phyloP scores from a whole-genome alignment of 768 basidiomycete genomes.

The Infundibulicybe gibba region DNA sequence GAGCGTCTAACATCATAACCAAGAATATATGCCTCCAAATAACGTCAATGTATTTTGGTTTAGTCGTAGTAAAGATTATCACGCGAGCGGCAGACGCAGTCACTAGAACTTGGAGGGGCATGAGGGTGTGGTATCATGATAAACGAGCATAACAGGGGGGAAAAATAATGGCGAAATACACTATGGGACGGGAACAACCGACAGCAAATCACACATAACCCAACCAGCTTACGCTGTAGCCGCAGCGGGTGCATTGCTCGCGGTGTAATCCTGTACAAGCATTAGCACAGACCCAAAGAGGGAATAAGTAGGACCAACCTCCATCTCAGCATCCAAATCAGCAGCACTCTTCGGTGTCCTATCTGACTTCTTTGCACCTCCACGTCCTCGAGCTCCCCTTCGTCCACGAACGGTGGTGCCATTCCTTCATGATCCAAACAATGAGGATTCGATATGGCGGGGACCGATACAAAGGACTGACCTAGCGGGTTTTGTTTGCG shows the following conservation, averaged over 20 bases:
- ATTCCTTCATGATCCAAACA: slow-evolving; percentile 20
- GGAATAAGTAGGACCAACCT: slow-evolving; percentile 43
- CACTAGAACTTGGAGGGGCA: too few relatives aligned
- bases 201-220: slow-evolving; percentile 11
- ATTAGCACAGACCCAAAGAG: slow-evolving; percentile 1
- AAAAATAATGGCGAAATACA: slow-evolving; percentile 7
- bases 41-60: too few relatives aligned
- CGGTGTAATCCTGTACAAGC: slow-evolving; percentile 59
- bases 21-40: too few relatives aligned
- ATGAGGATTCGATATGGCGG: slow-evolving; percentile 2
- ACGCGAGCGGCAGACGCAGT: too few relatives aligned
- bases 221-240: slow-evolving; percentile 22
- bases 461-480: slow-evolving; percentile 15
- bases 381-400: slow-evolving; percentile 19
- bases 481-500: slow-evolving; percentile 19
- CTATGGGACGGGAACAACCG: slow-evolving; percentile 9
- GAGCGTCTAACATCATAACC: too few relatives aligned
- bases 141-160: too few relatives aligned
- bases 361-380: slow-evolving; percentile 41
- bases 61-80: too few relatives aligned
- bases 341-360: slow-evolving; percentile 79
- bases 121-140: too few relatives aligned
- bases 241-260: slow-evolving; percentile 49
- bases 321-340: slow-evolving; percentile 98
- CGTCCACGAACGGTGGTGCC: slow-evolving; percentile 38